A percentile compares a stretch with the other conserved stretches of the same genome.
These are phyloP conservation scores for Uromyces viciae-fabae DNA, from an alignment of 1,284 basidiomycete genomes.

Conservation along the genomic window DNA sequence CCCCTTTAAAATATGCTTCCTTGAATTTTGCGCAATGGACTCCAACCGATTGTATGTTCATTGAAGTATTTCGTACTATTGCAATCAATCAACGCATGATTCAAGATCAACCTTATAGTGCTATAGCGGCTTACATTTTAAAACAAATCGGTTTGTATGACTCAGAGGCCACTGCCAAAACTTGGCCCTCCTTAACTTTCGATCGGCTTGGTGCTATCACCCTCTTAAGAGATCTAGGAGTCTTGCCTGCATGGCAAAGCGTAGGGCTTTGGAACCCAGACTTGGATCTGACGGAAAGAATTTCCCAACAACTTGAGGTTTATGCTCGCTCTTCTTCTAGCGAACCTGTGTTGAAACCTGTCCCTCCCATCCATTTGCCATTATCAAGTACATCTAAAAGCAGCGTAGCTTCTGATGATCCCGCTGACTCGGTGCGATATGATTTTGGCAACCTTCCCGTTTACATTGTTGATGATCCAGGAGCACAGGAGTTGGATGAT, in stretches of 20 bases:
- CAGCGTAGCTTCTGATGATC: constrained; percentile 49
- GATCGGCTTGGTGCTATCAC: constrained; percentile 44
- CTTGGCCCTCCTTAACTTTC: constrained; percentile 43
- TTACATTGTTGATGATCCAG: constrained; percentile 80
- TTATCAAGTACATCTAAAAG: constrained; percentile 10
- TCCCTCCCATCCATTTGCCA: not conserved
- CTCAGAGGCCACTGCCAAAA: constrained; percentile 32
- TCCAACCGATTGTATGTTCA: constrained; percentile 32
- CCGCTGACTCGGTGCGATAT: constrained; percentile 65
- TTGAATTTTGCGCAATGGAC: constrained; percentile 33
- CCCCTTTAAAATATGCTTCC: constrained; percentile 28
- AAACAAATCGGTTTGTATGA: constrained; percentile 44
- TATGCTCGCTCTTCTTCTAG: constrained; percentile 33
- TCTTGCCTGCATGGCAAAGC: constrained; percentile 43
- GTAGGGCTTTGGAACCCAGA: constrained; percentile 44
- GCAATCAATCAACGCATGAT: constrained; percentile 44
- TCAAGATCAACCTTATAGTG: constrained; percentile 44
- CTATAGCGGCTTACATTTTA: constrained; percentile 35
- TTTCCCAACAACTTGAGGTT: constrained; percentile 39
- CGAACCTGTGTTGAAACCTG: not conserved
- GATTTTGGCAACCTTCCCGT: constrained; percentile 80
- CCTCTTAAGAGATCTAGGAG: constrained; percentile 38
- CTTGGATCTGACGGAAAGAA: constrained; percentile 29
- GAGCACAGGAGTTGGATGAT: constrained; percentile 87
- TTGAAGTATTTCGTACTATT: constrained; percentile 42